These are phyloP conservation scores for Saccharomyces jurei DNA, from an alignment of 805 yeast genomes.

Conservation along the genomic window DNA sequence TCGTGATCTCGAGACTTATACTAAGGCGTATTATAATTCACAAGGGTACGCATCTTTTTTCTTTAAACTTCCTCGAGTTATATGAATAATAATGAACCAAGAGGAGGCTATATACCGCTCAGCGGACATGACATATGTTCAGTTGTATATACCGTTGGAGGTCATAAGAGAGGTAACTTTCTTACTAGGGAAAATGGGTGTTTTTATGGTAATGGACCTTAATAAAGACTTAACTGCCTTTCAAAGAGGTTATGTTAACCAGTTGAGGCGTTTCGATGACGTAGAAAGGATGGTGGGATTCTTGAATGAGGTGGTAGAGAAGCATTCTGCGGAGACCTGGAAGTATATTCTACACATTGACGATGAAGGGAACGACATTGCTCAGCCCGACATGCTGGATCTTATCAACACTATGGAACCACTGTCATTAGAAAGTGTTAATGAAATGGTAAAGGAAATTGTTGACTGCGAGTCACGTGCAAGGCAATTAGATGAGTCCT, in stretches of 20 bases:
- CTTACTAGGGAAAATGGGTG: slow-evolving; percentile 77
- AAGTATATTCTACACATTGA: slow-evolving; percentile 30
- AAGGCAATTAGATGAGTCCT: slow-evolving; percentile 60
- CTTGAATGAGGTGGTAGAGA: slow-evolving; percentile 41
- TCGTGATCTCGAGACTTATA: background rate
- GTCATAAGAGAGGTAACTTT: slow-evolving; percentile 77
- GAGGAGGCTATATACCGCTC: slow-evolving; percentile 48
- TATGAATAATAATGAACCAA: background rate
- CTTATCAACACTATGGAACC: slow-evolving; percentile 19
- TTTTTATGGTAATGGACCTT: slow-evolving; percentile 81
- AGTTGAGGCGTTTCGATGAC: slow-evolving; percentile 73
- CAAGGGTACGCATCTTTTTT: background rate
- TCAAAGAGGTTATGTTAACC: slow-evolving; percentile 86
- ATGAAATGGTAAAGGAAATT: slow-evolving; percentile 55
- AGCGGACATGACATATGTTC: slow-evolving; percentile 94
- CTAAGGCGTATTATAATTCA: background rate
- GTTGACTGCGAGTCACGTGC: slow-evolving; percentile 66
- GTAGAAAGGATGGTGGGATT: slow-evolving; percentile 65
- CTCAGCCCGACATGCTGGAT: slow-evolving; percentile 13
- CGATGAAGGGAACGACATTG: slow-evolving; percentile 17
- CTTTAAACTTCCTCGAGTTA: background rate
- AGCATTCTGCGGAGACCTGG: slow-evolving; percentile 34
- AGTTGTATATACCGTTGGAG: slow-evolving; percentile 79
- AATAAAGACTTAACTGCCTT: slow-evolving; percentile 75
- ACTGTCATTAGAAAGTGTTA: slow-evolving; percentile 36